Evolutionary conservation across 371 early-diverging fungal species (phyloP).

Genomic region (Rhizopus arrhizus): DNA sequence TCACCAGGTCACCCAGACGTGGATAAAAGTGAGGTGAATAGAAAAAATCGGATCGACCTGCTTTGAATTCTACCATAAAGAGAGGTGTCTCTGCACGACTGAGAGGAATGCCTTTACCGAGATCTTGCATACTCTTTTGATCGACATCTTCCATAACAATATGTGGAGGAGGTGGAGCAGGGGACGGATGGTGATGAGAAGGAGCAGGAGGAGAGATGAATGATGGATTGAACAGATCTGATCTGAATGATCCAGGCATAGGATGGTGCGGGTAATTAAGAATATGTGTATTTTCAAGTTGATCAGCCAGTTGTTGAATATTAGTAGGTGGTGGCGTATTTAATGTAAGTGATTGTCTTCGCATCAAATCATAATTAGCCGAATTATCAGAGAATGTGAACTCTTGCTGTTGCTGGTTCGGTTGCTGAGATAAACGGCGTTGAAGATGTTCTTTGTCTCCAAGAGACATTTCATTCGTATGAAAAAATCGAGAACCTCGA

Average conservation of each 20-base stretch:
- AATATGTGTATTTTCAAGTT: constrained; percentile 33
- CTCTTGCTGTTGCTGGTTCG: constrained; percentile 27
- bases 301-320: constrained; percentile 39
- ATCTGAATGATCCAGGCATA: background rate
- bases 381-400: constrained; percentile 28
- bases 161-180: constrained; percentile 4
- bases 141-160: constrained; percentile 15
- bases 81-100: constrained; percentile 57
- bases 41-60: constrained; percentile 86
- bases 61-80: constrained; percentile 92
- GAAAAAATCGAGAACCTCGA: constrained; percentile 26
- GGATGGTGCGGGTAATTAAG: background rate
- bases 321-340: constrained; percentile 22
- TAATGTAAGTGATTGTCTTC: constrained; percentile 31
- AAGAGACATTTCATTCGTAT: constrained; percentile 25
- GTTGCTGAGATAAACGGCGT: constrained; percentile 27
- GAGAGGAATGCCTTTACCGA: constrained; percentile 60
- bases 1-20: constrained; percentile 77
- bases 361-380: constrained; percentile 18
- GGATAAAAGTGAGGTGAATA: constrained; percentile 52
- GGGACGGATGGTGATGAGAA: constrained; percentile 7
- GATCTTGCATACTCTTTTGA: constrained; percentile 32
- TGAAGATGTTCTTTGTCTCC: constrained; percentile 35
- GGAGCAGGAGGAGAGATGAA: constrained; percentile 10
- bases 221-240: background rate